Evolutionary conservation across 129 eudicot genomes (phyloP), one percentile per base, ranked within the genome.

Genomic region (Helichrysum umbraculigerum): DNA sequence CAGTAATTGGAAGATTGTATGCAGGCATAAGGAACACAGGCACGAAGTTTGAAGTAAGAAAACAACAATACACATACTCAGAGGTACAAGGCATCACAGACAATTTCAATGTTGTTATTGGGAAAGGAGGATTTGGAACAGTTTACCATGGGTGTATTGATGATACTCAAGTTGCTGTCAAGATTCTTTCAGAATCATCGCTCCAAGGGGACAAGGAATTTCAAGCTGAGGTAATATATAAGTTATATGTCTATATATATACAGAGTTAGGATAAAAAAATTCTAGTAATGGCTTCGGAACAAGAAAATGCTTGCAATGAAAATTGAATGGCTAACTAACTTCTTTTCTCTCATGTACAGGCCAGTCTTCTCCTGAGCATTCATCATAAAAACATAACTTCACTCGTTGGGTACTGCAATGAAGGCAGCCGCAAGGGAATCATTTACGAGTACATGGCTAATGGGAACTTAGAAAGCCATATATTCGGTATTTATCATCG

Each of bases 391-490:
- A 66, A 66, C 3, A 66, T 19, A 66, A 66, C 71, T 34, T 9
- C 71, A 37, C 9, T 66, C 25, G 16, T 37, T 3, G 71, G 52
- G 15, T 66, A 66, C 32, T 66, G 51, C 71, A 37, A 37, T 9
- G 71, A 66, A 19, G 16, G 51, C 25, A 66, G 16, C 52, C 71
- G 3, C 47, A 66, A 35, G 71, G 71, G 51, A 35, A 66, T 66
- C 29, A 35, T 66, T 6, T 66, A 66, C 3, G 71, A 66, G 30
- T 66, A 34, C 17, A 66, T 66, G 71, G 71, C 71, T 37, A 66
- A 66, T n/a, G 52, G 71, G 29, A 37, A 66, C 29, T 19, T 66
- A 66, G 71, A 19, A 66, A 66, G 3, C 20, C 71, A 66, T 19
- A 11, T 66, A 66, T 66, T 66, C 39, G 32, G 71, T 66, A 37